Conservation (phyloP, 495 filamentous ascomycete genomes). For the Aspergillus avenaceus region DNA sequence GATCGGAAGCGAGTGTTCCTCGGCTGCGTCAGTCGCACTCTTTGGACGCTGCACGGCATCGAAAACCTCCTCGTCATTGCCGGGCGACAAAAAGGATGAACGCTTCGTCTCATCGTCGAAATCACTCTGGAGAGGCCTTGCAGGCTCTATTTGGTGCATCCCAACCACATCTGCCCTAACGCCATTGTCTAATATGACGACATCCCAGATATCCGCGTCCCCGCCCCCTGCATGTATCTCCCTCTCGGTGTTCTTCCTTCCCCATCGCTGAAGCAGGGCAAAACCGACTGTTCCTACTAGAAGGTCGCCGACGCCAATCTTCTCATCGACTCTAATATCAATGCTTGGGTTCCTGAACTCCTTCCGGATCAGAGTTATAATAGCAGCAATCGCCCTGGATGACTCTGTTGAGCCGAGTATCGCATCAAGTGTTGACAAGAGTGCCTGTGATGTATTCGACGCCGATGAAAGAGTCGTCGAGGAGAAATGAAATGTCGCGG, state of each 20-base stretch:
- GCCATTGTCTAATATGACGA: slow-evolving; percentile 67
- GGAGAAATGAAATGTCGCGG: slow-evolving; percentile 68
- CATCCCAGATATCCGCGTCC: slow-evolving; percentile 72
- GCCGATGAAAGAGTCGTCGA: slow-evolving; percentile 58
- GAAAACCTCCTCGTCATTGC: slow-evolving; percentile 37
- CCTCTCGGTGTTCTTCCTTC: slow-evolving; percentile 55
- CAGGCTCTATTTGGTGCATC: slow-evolving; percentile 31
- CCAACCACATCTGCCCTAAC: slow-evolving; percentile 55
- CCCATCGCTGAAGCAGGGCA: slow-evolving; percentile 67
- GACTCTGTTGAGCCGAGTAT: slow-evolving; percentile 77
- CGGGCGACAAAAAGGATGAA: slow-evolving; percentile 38
- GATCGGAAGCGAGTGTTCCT: slow-evolving; percentile 23
- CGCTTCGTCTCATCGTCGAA: slow-evolving; percentile 16
- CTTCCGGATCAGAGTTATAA: slow-evolving; percentile 66
- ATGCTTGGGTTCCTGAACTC: slow-evolving; percentile 65
- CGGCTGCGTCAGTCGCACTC: slow-evolving; percentile 17
- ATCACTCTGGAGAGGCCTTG: slow-evolving; percentile 13
- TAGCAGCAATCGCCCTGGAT: slow-evolving; percentile 74
- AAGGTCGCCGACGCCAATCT: slow-evolving; percentile 61
- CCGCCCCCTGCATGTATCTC: slow-evolving; percentile 46
- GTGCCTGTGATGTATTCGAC: slow-evolving; percentile 59
- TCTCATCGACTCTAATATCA: slow-evolving; percentile 49
- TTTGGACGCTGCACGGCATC: slow-evolving; percentile 44
- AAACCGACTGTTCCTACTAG: slow-evolving; percentile 65
- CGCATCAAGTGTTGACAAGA: slow-evolving; percentile 65